Base-by-base conservation (phyloP, 768 basidiomycete genomes). In the Podaxis rugospora region DNA sequence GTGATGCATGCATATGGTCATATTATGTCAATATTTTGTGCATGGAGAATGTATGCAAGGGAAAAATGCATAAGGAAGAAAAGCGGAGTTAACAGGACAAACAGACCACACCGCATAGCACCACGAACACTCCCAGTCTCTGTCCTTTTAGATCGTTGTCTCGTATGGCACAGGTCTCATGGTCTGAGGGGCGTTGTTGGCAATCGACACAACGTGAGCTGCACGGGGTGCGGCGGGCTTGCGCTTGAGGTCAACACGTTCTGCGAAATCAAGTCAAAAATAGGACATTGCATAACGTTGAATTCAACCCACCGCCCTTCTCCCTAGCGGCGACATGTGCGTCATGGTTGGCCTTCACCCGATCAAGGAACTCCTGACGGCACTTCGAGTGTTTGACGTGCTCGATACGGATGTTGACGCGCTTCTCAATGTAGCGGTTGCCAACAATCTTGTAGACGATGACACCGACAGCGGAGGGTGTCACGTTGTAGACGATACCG, bases 391-490 rank as follows among this genome's bases (percentile, higher is more conserved):
- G 96, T 70, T 79, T 85, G 74, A 96, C 80, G 81, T 98, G 96
- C 83, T 98, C 96, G 70, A 95, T 84, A 65, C 93, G 91, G 80
- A 97, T 78, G 88, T 98, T 99, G 77, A 99, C 96, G 62, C 96
- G 92, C 84, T 99, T 99, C 83, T 98, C 95, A 61, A 99, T 78
- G 88, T 96, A 99, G 68, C 97, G 93, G 82, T 95, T 95, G 66
- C 96, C 96, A 71, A 99, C 96, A 71, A 98, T 84, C 78, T 99
- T 99, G 90, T 96, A 87, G 64, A 96, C 88, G 75, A 98, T 95
- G 64, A 99, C 90, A 74, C 96, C 95, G 67, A 98, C 95, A 53
- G 94, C 90, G 57, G 87, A 83, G 61, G 92, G 92, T 44, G 96
- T 93, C 65, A 99, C 95, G 79, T 99, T 99, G 87, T 97, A 98